Evolutionary conservation across 352 stramenopile species (phyloP).

Genomic region (Phytopythium helicoides): DNA sequence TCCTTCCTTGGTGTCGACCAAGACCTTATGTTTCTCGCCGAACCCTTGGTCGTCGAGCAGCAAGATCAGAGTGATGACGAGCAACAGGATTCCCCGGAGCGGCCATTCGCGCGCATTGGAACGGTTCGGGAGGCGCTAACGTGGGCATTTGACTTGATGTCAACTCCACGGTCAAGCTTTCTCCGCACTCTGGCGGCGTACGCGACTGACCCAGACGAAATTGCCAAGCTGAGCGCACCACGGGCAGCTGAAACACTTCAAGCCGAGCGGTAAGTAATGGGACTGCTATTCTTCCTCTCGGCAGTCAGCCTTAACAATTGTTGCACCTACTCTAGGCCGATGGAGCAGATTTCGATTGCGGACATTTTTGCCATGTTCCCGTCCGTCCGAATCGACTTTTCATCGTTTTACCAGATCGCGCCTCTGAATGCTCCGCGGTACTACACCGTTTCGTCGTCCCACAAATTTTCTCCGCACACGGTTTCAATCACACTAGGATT

Average conservation of each 20-base stretch:
- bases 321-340: slow-evolving; percentile 9
- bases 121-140: slow-evolving; percentile 65
- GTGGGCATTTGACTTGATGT: slow-evolving; percentile 76
- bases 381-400: slow-evolving; percentile 62
- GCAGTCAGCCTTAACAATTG: too few relatives aligned
- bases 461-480: slow-evolving; percentile 42
- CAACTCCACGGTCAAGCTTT: slow-evolving; percentile 57
- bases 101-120: slow-evolving; percentile 55
- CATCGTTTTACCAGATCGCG: slow-evolving; percentile 64
- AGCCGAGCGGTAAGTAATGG: slow-evolving; percentile 29
- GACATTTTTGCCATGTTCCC: slow-evolving; percentile 70
- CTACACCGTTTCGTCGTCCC: slow-evolving; percentile 84
- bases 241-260: slow-evolving; percentile 46
- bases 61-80: slow-evolving; percentile 7
- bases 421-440: slow-evolving; percentile 65
- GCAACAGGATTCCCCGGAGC: slow-evolving; percentile 12
- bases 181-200: slow-evolving; percentile 60
- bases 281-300: too few relatives aligned
- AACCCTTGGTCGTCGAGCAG: slow-evolving; percentile 11
- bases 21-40: slow-evolving; percentile 41
- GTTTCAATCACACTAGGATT: slow-evolving; percentile 77
- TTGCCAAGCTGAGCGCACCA: slow-evolving; percentile 40
- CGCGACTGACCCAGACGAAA: slow-evolving; percentile 49
- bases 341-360: slow-evolving; percentile 43
- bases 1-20: slow-evolving; percentile 48